Evolutionary conservation across 176 grass and related monocot species (phyloP).

Genomic region (Triticum timopheevii): DNA sequence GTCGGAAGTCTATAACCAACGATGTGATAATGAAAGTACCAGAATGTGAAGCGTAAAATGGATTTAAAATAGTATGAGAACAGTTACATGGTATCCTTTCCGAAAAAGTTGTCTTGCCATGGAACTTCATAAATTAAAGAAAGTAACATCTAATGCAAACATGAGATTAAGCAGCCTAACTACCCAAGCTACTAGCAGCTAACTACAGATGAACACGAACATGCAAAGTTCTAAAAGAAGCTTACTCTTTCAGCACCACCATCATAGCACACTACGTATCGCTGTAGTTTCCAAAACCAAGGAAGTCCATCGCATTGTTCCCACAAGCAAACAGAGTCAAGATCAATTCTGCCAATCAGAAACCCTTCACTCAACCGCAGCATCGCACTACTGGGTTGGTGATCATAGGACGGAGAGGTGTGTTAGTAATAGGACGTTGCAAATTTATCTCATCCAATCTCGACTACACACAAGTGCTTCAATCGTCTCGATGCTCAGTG

Average conservation of each 20-base stretch:
- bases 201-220: not conserved
- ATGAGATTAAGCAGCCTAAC: not conserved
- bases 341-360: not conserved
- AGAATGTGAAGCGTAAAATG: too few relatives aligned
- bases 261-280: not conserved
- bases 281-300: not conserved
- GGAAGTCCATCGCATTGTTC: not conserved
- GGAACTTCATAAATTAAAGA: not conserved
- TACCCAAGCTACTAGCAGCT: not conserved
- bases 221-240: not conserved
- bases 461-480: conserved; percentile 45
- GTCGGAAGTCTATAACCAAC: too few relatives aligned
- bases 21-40: too few relatives aligned
- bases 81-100: too few relatives aligned
- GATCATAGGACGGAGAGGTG: not conserved
- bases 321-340: not conserved
- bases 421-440: conserved; percentile 6
- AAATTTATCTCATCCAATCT: conserved; percentile 47
- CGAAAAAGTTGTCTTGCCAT: not conserved
- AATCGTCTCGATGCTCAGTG: conserved; percentile 42
- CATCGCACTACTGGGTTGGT: not conserved
- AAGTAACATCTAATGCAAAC: not conserved
- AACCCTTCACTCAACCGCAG: not conserved
- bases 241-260: not conserved
- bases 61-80: too few relatives aligned